Evolutionary conservation across 2,329 filamentous ascomycete genomes (phyloP).

Genomic region (Fusarium sp.): DNA sequence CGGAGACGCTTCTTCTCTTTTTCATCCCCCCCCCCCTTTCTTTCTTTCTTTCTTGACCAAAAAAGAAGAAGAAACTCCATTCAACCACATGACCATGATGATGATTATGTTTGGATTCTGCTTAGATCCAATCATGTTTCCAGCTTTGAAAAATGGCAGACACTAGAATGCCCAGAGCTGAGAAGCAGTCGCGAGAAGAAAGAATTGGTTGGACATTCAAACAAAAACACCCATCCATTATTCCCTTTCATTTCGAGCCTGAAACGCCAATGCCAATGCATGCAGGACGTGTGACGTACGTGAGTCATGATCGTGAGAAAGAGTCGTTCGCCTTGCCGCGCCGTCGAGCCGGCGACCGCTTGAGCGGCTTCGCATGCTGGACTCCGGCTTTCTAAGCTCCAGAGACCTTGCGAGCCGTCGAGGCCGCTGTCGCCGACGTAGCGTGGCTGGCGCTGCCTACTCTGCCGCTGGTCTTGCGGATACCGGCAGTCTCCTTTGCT

Average conservation of each 20-base stretch:
- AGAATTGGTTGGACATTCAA: constrained; percentile 37
- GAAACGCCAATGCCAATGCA: constrained; percentile 59
- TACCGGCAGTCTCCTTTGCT: constrained; percentile 63
- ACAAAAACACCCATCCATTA: constrained; percentile 34
- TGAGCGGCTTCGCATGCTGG: constrained; percentile 35
- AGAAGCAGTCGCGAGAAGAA: constrained; percentile 36
- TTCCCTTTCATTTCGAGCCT: constrained; percentile 39
- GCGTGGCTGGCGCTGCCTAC: constrained; percentile 67
- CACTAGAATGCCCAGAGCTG: constrained; percentile 17
- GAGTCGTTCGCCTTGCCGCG: constrained; percentile 36
- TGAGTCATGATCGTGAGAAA: constrained; percentile 58
- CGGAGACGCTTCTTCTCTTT: constrained; percentile 17
- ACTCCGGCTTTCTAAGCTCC: constrained; percentile 50
- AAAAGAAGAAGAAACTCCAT: constrained; percentile 26
- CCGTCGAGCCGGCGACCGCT: constrained; percentile 26
- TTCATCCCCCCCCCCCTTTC: constrained; percentile 11
- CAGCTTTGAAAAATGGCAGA: constrained; percentile 28
- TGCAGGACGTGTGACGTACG: constrained; percentile 56
- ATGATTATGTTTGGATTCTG: constrained; percentile 33
- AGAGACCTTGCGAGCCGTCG: constrained; percentile 66
- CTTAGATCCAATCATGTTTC: constrained; percentile 18
- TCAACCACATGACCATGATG: constrained; percentile 24
- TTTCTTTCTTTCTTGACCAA: constrained; percentile 8
- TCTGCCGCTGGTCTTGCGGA: constrained; percentile 75
- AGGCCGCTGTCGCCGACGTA: constrained; percentile 55